These are phyloP conservation scores for Xylaria curta DNA, from an alignment of 495 filamentous ascomycete genomes.

Conservation along the genomic window DNA sequence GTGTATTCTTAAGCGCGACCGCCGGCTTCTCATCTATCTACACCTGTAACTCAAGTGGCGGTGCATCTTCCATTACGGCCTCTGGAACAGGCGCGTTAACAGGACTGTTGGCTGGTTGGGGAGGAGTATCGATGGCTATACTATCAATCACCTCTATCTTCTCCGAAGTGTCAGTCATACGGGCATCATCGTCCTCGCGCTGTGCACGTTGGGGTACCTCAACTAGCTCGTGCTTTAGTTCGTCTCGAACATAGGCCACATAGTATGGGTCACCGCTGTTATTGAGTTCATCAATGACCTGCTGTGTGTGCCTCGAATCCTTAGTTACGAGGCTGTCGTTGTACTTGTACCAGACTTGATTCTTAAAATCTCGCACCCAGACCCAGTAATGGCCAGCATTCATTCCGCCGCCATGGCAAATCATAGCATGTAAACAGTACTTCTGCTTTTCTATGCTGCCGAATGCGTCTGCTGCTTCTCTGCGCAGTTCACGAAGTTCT, in stretches of 20 bases:
- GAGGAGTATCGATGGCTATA: slow-evolving; percentile 21
- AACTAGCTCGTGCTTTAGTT: slow-evolving; percentile 65
- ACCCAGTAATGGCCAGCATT: slow-evolving; percentile 93
- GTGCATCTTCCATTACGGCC: slow-evolving; percentile 9
- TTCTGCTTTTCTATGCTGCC: slow-evolving; percentile 61
- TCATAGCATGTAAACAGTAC: slow-evolving; percentile 90
- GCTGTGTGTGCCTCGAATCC: slow-evolving; percentile 52
- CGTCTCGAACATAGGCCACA: slow-evolving; percentile 79
- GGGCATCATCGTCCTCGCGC: neutral
- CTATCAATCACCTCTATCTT: slow-evolving; percentile 27
- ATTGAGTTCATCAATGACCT: slow-evolving; percentile 70
- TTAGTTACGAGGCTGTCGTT: slow-evolving; percentile 85
- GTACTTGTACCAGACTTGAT: slow-evolving; percentile 87
- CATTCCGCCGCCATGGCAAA: slow-evolving; percentile 78
- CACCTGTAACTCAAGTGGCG: neutral
- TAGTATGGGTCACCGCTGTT: slow-evolving; percentile 81
- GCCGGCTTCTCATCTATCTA: neutral
- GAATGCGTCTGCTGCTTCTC: slow-evolving; percentile 47
- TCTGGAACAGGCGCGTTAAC: slow-evolving; percentile 3
- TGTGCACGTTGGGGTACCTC: slow-evolving; percentile 50
- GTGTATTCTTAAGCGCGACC: neutral
- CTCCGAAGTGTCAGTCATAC: neutral
- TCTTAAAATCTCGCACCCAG: slow-evolving; percentile 88
- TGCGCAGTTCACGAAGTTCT: slow-evolving; percentile 24
- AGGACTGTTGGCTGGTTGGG: slow-evolving; percentile 27